Base-by-base conservation (phyloP, 495 filamentous ascomycete genomes). In the Achaetomiella virescens region DNA sequence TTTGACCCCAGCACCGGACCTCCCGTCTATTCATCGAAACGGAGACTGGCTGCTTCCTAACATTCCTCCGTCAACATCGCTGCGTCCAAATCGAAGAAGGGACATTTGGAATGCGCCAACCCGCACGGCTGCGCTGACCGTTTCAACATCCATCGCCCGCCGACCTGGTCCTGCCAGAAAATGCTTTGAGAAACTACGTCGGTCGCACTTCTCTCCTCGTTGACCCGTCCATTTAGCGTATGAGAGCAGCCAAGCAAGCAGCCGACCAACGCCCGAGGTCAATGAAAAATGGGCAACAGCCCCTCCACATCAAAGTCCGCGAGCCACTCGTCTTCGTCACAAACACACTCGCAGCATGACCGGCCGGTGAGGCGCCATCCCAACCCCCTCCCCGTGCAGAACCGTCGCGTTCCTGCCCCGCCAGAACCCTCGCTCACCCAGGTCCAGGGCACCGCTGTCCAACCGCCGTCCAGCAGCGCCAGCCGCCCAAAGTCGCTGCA, bases 371-470 rank as follows among this genome's bases (percentile, higher is more conserved):
- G 64, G 59, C 66, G 61, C 37, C 66, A 66, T 57, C 57, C 52
- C 46, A 61, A 69, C 54, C 66, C 62, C 37, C 59, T 69, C 27
- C 64, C 66, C 43, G 62, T 70, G 47, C 67, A 68, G 36, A 58
- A 58, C 54, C 69, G 70, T 60, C 66, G 76, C 58, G 67, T 70
- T 57, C 71, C 77, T 61, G 78, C 76, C 43, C 76, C 78, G 25
- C 77, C 77, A 51, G 77, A 81, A 65, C 69, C 76, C 20, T 81
- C 78, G 48, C 66, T 75, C 58, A 73, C 76, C 46, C 77, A 80
- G 63, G 79, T 77, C 48, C 77, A 77, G 59, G 79, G 77, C 62
- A 68, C 63, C 58, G 58, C 67, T 48, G 60, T 62, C 45, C 67
- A 70, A 55, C 64, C 64, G 12, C 54, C 59, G 31, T 72, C 75